Evolutionary conservation across 345 rosid species (phyloP).

Genomic region (Eucalyptus coolabah): DNA sequence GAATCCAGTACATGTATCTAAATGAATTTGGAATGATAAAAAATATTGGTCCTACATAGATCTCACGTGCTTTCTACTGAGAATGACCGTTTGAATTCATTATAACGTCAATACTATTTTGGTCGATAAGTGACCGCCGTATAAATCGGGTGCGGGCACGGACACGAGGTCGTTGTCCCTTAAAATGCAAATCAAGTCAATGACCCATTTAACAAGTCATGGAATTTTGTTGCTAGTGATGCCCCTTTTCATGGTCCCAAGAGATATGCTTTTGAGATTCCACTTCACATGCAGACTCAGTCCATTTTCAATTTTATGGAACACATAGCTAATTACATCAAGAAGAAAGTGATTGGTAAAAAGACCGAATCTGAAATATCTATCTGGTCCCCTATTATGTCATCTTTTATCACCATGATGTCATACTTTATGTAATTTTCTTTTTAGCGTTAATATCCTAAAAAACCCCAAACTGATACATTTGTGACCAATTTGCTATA

Average conservation of each 20-base stretch:
- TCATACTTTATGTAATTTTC: no score
- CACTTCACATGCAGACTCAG: not conserved
- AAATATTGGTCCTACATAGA: not conserved
- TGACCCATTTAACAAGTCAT: not conserved
- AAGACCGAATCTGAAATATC: not conserved
- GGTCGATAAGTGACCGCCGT: not conserved
- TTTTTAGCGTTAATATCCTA: no score
- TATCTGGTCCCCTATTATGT: not conserved
- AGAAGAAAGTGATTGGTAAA: not conserved
- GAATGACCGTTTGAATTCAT: rapidly evolving
- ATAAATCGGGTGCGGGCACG: rapidly evolving
- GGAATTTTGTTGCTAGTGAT: not conserved
- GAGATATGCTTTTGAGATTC: not conserved
- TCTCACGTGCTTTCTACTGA: rapidly evolving
- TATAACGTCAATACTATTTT: not conserved
- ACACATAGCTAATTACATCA: not conserved
- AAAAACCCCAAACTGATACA: no score
- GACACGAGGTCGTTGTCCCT: not conserved
- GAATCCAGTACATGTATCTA: not conserved
- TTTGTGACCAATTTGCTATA: no score
- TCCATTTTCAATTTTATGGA: not conserved
- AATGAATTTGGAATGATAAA: not conserved
- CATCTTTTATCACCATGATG: not conserved
- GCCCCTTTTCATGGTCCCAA: not conserved
- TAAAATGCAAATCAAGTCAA: not conserved